Base-by-base conservation (phyloP, 805 yeast genomes). In the Candida fluviatilis region DNA sequence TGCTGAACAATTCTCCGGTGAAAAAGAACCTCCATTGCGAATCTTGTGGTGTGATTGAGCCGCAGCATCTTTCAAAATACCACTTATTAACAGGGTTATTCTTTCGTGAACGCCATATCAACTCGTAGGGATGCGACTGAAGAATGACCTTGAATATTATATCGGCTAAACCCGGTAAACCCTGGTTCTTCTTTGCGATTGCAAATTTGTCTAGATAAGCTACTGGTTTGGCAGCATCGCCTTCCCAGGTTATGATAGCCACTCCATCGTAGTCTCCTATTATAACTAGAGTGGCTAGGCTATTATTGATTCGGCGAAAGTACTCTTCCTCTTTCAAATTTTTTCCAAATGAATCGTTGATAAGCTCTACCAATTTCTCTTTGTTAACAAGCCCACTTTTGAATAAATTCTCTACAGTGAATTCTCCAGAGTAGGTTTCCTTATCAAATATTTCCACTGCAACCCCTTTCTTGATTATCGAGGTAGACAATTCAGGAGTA, bases 221-320 rank as follows among this genome's bases (percentile, higher is more conserved):
- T 23, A 88, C 71, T 6, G 24, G 24, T 18, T 51, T 51, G 14
- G 13, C 18, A 15, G 42, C 42, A n/a, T 35, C 47, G 19, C 43
- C 36, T 50, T 91, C 99, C 78, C 87, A 83, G 0, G 99, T 93
- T 25, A 91, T 74, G 12, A 93, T 83, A 0, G 98, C 97, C 13
- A 87, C 89, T 2, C 98, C 98, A 48, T 90, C 96, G 57, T 93
- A 93, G 53, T 91, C 93, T 1, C 98, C 98, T 2, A 91, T 87
- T 11, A 93, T 74, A 12, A 93, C 80, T 8, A 93, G 58, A 0
- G 85, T 83, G 0, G 96, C 90, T 3, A 91, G 68, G 1, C 69
- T 68, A 1, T 78, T 69, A 43, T 80, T 73, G 26, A 93, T 72
- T 36, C 99, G 66, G 2, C 65, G 42, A 17, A 88, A 60, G 54